phyloP scores from a whole-genome alignment of 192 early-diverging fungal genomes.

The Linnemannia hyalina region DNA sequence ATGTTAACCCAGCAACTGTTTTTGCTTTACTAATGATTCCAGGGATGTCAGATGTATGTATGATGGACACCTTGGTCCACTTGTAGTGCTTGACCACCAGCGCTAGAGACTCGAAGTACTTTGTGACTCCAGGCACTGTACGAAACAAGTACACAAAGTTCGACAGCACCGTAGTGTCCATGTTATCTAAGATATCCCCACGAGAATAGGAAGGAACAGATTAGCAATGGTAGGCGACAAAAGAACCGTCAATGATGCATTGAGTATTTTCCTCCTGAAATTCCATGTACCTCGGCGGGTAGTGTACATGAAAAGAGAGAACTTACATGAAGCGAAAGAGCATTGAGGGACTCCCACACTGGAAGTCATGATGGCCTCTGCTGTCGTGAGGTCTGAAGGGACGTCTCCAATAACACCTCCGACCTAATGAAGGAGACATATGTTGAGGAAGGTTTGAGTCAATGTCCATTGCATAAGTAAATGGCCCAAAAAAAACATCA shows the following conservation, averaged over 20 bases:
- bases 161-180: slow-evolving; percentile 9
- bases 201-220: not conserved
- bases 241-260: not conserved
- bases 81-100: slow-evolving; percentile 18
- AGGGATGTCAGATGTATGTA: slow-evolving; percentile 31
- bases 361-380: slow-evolving; percentile 46
- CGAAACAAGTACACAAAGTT: slow-evolving; percentile 32
- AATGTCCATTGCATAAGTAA: too few relatives aligned
- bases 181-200: slow-evolving; percentile 24
- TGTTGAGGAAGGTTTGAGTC: too few relatives aligned
- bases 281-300: too few relatives aligned
- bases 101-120: slow-evolving; percentile 5
- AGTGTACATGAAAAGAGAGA: not conserved
- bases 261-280: not conserved
- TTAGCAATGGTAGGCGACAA: not conserved
- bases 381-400: slow-evolving; percentile 31
- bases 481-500: too few relatives aligned
- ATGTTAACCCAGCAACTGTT: not conserved
- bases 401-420: slow-evolving; percentile 37
- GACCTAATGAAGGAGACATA: slow-evolving; percentile 5
- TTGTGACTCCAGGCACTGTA: slow-evolving; percentile 16
- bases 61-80: slow-evolving; percentile 29
- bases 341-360: slow-evolving; percentile 52
- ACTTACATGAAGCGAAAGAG: slow-evolving; percentile 46
- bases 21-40: slow-evolving; percentile 23